Evolutionary conservation across 257 asterid species (phyloP), one percentile per base, ranked within the genome.

Genomic region (Capsicum rhomboideum): DNA sequence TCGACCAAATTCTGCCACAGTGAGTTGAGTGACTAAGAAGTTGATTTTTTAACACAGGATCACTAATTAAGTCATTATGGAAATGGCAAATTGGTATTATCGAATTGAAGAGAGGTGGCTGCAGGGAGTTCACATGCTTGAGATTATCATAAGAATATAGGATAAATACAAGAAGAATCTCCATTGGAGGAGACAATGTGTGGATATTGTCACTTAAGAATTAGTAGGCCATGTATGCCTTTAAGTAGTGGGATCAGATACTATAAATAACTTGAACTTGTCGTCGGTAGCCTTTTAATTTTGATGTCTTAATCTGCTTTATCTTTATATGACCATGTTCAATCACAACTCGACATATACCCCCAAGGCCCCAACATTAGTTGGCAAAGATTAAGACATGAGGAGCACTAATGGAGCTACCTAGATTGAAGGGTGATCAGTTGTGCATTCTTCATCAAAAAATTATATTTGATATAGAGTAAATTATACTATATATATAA

Each of bases 191-290:
- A 75, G 81, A 49, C 44, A 50, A 16, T 53, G 28, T 50, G 82
- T 49, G 82, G 82, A 77, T 77, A 77, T 77, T 77, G 82, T 77
- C 59, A 28, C 82, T 26, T 77, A 77, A 50, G 63, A 50, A n/a
- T n/a, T n/a, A 52, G 63, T 77, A 77, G 63, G 82, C 46, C 82
- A 50, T 52, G 50, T 17, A 2, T 77, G 26, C 26, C 46, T 77
- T 77, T 50, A 14, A 9, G 46, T 26, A 23, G 82, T 77, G 63
- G 82, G 63, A 77, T 49, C 81, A 50, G 44, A 26, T 77, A 26
- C 63, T 50, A 49, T 50, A 16, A 18, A 26, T 16, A 4, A 49
- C 44, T 50, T 74, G 42, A 49, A 46, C 58, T 64, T 13, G 16
- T 61, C 37, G 80, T 74, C 59, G 59, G 59, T 46, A 74, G 42